Base-by-base conservation (phyloP, 1,139 yeast species). In the Taiozyma sp. region DNA sequence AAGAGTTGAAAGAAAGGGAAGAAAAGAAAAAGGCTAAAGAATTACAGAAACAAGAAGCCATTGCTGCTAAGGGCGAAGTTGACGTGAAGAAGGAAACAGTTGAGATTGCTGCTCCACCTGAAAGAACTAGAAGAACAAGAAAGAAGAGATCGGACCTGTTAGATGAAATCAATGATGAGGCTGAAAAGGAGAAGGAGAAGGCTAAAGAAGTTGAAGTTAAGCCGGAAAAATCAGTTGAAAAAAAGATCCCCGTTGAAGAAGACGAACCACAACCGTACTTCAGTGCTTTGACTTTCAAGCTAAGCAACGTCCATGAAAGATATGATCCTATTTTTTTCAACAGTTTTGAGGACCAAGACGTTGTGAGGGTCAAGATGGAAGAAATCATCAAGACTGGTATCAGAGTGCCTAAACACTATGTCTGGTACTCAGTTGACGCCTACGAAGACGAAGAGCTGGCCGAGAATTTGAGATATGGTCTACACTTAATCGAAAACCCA, bases 341-440 rank as follows among this genome's bases (percentile, higher is more conserved):
- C 58, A 85, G 95, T 64, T 83, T 88, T 40, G 73, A 77, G 44
- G 77, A 82, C 8, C 63, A 74, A 19, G 80, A 78, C 3, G 72
- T 76, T 19, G 90, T 85, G 0, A 80, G 75, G 50, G 68, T 70
- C 22, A 70, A 75, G 35, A 90, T 91, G 97, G 72, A 76, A 45
- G 69, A 75, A 14, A 77, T 85, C 1, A 65, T 89, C 53, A 71
- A 73, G 14, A 71, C 69, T 19, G 97, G 97, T 1, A 74, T 73
- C 1, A 74, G 93, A 50, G 69, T 82, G 7, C 71, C 84, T 8
- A 79, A 79, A 39, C 80, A 80, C 62, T 79, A 85, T 62, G 72
- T 88, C 39, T 90, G 97, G 97, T 88, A 84, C 61, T 89, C 88
- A 61, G 75, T 90, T 22, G 97, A 89, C 65, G 93, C 90, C 5